Conservation (phyloP, 768 basidiomycete species). For the Podaxis pistillaris region DNA sequence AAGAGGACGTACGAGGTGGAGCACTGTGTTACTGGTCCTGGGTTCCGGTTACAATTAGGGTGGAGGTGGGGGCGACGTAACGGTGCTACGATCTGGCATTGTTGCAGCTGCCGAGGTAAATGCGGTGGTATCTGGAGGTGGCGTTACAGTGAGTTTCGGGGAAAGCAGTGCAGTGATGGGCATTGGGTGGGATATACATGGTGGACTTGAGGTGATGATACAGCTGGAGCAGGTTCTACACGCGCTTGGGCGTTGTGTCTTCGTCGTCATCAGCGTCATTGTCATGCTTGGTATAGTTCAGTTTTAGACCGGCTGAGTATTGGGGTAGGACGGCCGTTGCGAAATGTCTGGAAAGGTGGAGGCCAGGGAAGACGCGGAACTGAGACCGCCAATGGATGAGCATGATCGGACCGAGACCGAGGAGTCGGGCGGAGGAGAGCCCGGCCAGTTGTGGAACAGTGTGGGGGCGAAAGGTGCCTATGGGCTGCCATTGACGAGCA, state of each 20-base stretch:
- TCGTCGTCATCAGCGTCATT: conserved; percentile 4
- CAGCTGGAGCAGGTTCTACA: conserved; percentile 24
- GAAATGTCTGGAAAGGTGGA: conserved; percentile 39
- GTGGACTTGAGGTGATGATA: conserved; percentile 22
- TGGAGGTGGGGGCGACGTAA: conserved; percentile 12
- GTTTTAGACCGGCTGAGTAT: conserved; percentile 18
- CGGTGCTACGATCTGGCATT: conserved; percentile 6
- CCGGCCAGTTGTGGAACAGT: not conserved
- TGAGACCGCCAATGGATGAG: not conserved
- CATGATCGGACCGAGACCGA: not conserved
- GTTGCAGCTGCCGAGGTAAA: not conserved
- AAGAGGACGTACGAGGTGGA: conserved; percentile 52
- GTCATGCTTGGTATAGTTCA: conserved; percentile 19
- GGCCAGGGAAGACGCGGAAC: conserved; percentile 30
- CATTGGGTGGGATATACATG: conserved; percentile 7
- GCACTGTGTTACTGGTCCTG: conserved; percentile 18
- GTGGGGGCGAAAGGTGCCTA: not conserved
- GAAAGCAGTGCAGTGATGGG: conserved; percentile 6
- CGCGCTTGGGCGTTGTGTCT: conserved; percentile 18
- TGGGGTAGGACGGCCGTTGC: conserved; percentile 6
- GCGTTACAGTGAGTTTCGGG: conserved; percentile 15
- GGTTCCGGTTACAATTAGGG: conserved; percentile 20
- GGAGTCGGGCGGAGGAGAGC: conserved; percentile 8
- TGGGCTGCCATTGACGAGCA: not conserved
- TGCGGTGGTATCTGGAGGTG: conserved; percentile 13